Percentiles rank a stretch among this genome's conserved stretches.
phyloP scores from a whole-genome alignment of 306 rosid species.

The Dicorynia guianensis region DNA sequence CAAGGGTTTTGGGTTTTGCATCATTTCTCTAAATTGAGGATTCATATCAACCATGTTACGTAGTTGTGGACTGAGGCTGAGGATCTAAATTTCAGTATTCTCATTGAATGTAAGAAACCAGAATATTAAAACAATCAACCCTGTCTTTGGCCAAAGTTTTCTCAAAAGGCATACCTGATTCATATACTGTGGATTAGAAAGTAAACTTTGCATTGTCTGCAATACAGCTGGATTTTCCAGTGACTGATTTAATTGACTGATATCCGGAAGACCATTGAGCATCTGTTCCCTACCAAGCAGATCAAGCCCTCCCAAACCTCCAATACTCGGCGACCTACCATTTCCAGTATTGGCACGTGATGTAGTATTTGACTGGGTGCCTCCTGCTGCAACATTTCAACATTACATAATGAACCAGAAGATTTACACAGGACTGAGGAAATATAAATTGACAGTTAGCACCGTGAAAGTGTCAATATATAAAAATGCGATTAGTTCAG shows the following conservation, averaged over 20 bases:
- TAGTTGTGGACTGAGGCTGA: conserved; percentile 59
- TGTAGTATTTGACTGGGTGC: too few relatives aligned
- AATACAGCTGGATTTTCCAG: conserved; percentile 67
- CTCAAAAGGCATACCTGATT: conserved; percentile 49
- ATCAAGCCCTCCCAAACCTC: conserved; percentile 62
- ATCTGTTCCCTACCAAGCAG: conserved; percentile 51
- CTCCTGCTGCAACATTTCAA: too few relatives aligned
- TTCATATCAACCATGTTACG: conserved; percentile 61
- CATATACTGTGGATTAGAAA: conserved; percentile 69
- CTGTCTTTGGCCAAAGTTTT: too few relatives aligned
- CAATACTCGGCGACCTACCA: conserved; percentile 46
- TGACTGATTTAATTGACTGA: conserved; percentile 53
- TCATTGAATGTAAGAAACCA: too few relatives aligned
- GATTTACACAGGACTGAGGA: too few relatives aligned
- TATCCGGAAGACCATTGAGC: conserved; percentile 54
- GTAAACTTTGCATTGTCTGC: conserved; percentile 73
- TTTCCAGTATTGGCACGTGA: too few relatives aligned
- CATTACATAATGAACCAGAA: too few relatives aligned
- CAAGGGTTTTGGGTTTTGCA: conserved; percentile 67
- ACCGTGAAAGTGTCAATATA: too few relatives aligned
- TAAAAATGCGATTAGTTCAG: too few relatives aligned
- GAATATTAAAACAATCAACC: too few relatives aligned
- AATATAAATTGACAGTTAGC: too few relatives aligned
- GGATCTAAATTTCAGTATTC: conserved; percentile 43
- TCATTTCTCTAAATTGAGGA: conserved; percentile 71